Percentiles rank a stretch among this genome's conserved stretches.
Conservation (phyloP, 805 yeast species). For the Kuraishia molischiana region DNA sequence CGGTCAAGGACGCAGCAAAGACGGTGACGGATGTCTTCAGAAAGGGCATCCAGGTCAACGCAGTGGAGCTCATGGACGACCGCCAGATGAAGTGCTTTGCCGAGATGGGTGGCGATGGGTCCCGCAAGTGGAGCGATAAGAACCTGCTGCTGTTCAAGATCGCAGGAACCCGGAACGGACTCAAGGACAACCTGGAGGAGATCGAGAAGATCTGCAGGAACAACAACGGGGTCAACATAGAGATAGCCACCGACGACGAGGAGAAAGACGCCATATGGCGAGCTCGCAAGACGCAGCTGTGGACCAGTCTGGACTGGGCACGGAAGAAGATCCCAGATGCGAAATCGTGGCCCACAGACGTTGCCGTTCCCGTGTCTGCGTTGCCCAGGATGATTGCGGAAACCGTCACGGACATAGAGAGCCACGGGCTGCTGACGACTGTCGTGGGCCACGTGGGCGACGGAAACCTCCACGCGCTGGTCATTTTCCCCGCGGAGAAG, state of each 20-base stretch:
- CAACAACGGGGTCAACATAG: conserved; percentile 48
- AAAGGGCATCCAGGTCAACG: conserved; percentile 58
- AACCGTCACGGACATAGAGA: conserved; percentile 48
- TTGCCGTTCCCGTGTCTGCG: conserved; percentile 70
- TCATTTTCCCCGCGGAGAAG: conserved; percentile 47
- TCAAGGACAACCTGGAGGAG: conserved; percentile 31
- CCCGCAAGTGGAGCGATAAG: conserved; percentile 19
- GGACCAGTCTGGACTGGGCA: conserved; percentile 65
- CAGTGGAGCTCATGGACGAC: conserved; percentile 67
- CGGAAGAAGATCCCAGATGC: conserved; percentile 28
- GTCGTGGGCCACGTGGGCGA: conserved; percentile 80
- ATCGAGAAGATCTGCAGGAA: conserved; percentile 40
- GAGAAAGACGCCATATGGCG: conserved; percentile 64
- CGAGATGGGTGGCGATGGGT: conserved; percentile 28
- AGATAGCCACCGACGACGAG: conserved; percentile 52
- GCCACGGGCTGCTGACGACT: conserved; percentile 42
- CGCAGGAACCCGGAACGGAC: conserved; percentile 34
- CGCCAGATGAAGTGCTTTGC: conserved; percentile 63
- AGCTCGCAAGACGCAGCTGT: conserved; percentile 62
- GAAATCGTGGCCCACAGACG: conserved; percentile 68
- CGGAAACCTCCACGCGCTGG: conserved; percentile 68
- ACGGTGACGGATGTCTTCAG: conserved; percentile 55
- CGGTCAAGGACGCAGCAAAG: conserved; percentile 60
- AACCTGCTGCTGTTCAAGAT: conserved; percentile 47
- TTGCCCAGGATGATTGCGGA: conserved; percentile 54